These are phyloP conservation scores for Epichloe glyceriae DNA, from an alignment of 2,329 filamentous ascomycete species.

Conservation along the genomic window DNA sequence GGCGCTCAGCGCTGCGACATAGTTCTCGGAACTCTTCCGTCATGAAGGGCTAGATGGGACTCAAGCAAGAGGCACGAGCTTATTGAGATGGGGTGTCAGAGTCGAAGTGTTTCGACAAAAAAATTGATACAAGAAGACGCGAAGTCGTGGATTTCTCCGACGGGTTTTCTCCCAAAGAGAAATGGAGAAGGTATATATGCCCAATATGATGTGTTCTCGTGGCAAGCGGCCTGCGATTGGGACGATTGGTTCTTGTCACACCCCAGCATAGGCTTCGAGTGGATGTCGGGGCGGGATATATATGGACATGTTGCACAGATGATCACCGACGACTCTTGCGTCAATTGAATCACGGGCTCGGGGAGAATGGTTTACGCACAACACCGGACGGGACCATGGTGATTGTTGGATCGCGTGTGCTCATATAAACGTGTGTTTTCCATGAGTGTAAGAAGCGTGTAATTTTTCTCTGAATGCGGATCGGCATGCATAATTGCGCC, in stretches of 20 bases:
- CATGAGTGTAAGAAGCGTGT: too few species aligned
- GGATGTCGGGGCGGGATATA: background rate
- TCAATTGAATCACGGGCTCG: constrained; percentile 11
- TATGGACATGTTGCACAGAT: background rate
- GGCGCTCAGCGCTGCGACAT: background rate
- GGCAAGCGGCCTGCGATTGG: constrained; percentile 2
- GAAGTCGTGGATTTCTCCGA: background rate
- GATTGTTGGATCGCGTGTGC: background rate
- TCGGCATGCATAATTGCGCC: too few species aligned
- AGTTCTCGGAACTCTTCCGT: background rate
- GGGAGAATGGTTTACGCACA: background rate
- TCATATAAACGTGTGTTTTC: background rate
- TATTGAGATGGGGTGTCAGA: background rate
- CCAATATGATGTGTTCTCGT: background rate
- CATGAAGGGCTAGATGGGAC: background rate
- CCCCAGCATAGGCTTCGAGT: background rate
- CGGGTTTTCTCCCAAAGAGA: background rate
- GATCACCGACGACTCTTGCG: background rate
- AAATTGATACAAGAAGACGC: background rate
- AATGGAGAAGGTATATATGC: background rate
- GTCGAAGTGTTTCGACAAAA: background rate
- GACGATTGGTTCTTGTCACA: background rate
- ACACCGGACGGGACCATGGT: background rate
- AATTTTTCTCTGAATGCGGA: too few species aligned
- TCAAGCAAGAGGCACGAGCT: background rate